Evolutionary conservation across 495 filamentous ascomycete species (phyloP), one percentile per base, ranked within the genome.

Genomic region (Terfezia claveryi): DNA sequence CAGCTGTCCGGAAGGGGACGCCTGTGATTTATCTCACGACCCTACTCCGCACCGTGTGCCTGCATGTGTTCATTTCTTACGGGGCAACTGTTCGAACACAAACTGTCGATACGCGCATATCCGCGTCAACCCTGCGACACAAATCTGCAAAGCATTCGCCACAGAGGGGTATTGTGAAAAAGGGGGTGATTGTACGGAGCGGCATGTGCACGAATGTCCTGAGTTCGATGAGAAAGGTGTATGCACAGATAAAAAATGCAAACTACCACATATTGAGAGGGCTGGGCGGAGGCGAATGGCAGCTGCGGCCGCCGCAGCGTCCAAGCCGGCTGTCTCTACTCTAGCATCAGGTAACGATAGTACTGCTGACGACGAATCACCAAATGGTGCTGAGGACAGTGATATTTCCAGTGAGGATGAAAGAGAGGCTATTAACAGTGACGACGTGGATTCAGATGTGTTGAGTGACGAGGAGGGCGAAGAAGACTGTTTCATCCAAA

Each of bases 11-110:
- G 77, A 77, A 68, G 87, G 87, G 68, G 79, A 80, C 62, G 75
- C 76, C 65, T 98, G 91, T 72, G 87, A 94, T 69, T 76, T 96
- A 55, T 95, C 91, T 58, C 91, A 98, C 76, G 83, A 88, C 38
- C 74, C 86, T 49, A 86, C 78, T 56, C 80, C 87, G 59, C 77
- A 95, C 67, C 78, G 87, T 66, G 84, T 84, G 56, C 86, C 91
- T 57, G 73, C 81, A 50, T 98, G 91, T 71, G 65, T 88, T 68
- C 86, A 94, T 72, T 95, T 91, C 70, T 75, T 85, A 61, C 80
- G 83, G 66, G 89, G 89, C 52, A 85, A 84, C 63, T 98, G 91
- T 71, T 81, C 84, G 61, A 95, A 95, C 64, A 66, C 77, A 54
- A 72, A 83, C 58, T 98, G 91, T 71, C 85, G 80, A 57, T 98